Conservation (phyloP, 2,329 filamentous ascomycete genomes). For the Pestalotiopsis sp. region DNA sequence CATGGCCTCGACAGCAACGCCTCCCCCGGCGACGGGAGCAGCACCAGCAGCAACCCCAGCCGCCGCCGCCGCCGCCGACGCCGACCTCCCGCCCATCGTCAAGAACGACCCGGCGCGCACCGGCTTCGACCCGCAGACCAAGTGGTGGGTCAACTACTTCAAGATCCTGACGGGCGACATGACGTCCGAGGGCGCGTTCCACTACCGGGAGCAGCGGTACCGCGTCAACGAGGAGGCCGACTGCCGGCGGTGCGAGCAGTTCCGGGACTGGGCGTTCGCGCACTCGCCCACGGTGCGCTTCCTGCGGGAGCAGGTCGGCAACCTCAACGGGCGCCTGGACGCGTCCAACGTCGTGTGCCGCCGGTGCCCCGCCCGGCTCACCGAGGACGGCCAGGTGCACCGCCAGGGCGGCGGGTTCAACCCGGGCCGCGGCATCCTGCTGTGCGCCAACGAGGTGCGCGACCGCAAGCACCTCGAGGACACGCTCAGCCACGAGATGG, state of each 20-base stretch:
- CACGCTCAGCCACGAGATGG: conserved; percentile 95
- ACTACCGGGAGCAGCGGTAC: conserved; percentile 80
- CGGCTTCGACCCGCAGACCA: conserved; percentile 62
- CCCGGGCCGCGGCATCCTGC: conserved; percentile 80
- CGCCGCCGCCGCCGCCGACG: conserved; percentile 12
- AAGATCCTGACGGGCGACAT: conserved; percentile 75
- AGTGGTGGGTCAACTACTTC: conserved; percentile 84
- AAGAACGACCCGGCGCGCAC: conserved; percentile 62
- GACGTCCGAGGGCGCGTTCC: conserved; percentile 66
- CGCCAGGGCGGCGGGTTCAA: conserved; percentile 79
- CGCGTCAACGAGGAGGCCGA: conserved; percentile 74
- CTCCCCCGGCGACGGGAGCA: conserved; percentile 6
- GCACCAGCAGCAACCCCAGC: conserved; percentile 15
- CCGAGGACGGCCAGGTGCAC: conserved; percentile 61
- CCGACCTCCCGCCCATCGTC: conserved; percentile 36
- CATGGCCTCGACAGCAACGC: not conserved
- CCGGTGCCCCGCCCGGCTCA: conserved; percentile 67
- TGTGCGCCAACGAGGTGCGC: conserved; percentile 90
- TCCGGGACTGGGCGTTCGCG: conserved; percentile 80
- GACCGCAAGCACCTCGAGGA: conserved; percentile 85
- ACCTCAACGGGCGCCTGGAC: conserved; percentile 77
- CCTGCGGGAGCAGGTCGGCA: conserved; percentile 77
- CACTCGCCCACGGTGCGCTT: conserved; percentile 88
- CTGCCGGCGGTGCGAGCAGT: conserved; percentile 78
- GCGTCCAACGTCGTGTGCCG: conserved; percentile 77